Evolutionary conservation across 306 rosid species (phyloP), one percentile per base, ranked within the genome.

Genomic region (Mimosa bimucronata): DNA sequence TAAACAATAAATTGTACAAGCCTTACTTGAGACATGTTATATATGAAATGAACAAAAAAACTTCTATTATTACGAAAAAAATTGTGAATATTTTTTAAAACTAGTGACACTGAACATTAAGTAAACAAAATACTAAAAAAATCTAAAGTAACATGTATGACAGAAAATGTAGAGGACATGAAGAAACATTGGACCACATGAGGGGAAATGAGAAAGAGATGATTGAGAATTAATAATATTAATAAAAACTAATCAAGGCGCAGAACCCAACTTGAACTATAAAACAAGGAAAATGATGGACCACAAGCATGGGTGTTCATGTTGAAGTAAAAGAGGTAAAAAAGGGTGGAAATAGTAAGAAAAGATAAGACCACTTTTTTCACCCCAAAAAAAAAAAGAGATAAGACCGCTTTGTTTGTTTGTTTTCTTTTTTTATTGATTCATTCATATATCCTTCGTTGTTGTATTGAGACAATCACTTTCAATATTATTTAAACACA

Each of bases 241-340:
- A 55, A 44, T 18, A 75, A 66, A 38, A n/a, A 37, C 40, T 31
- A 9, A 11, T 25, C 28, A 65, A 41, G 30, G 66, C 41, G 6
- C 38, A 65, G 30, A 52, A 13, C 21, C 19, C 30, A 26, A 65
- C 46, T 80, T 82, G 65, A 77, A 55, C 38, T 77, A 30, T 78
- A 86, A 88, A 85, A 69, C 78, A 45, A 83, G 77, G 91, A 81
- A 84, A 83, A 81, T 37, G 9, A 48, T 48, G 88, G 91, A 81
- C 87, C 91, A 83, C 85, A 67, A 34, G 42, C 50, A 58, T 58
- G 15, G 23, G 26, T 77, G 41, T 45, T 53, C 61, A 2, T 26
- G 14, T 26, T 74, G 7, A 18, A 65, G 16, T 21, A 70, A 65
- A 72, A 29, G 73, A 26, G 28, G 73, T 68, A 61, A 34, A 18